These are phyloP conservation scores for Phytophthora quininea DNA, from an alignment of 352 stramenopile genomes.

Conservation along the genomic window DNA sequence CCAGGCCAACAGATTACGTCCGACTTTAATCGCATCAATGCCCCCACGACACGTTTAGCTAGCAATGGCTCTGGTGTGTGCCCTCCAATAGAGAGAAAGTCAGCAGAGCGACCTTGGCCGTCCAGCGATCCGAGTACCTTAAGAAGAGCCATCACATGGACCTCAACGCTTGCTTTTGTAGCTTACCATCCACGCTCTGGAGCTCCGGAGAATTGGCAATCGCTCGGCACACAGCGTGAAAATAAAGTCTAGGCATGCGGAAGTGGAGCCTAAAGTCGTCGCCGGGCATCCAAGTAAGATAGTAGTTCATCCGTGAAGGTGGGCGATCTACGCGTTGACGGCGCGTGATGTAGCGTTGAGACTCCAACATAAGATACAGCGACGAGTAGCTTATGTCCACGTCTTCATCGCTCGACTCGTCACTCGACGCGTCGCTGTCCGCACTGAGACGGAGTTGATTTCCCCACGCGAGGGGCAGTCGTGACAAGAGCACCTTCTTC, in stretches of 20 bases:
- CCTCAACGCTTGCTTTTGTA: background rate
- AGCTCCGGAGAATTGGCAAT: background rate
- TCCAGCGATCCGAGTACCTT: background rate
- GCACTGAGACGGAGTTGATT: background rate
- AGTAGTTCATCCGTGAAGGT: background rate
- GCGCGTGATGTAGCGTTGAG: background rate
- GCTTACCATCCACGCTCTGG: background rate
- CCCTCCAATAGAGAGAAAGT: background rate
- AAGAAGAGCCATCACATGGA: background rate
- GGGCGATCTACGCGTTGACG: background rate
- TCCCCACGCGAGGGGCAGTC: background rate
- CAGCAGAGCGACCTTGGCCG: background rate
- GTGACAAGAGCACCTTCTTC: background rate
- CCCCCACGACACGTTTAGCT: background rate
- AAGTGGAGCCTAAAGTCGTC: background rate
- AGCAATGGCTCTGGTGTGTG: background rate
- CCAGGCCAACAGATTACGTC: background rate
- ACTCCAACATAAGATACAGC: background rate
- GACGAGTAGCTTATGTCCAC: background rate
- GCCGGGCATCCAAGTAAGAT: background rate
- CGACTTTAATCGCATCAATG: background rate
- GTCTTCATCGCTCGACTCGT: background rate
- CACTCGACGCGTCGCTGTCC: background rate
- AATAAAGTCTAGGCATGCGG: background rate
- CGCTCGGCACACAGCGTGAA: background rate